phyloP scores from a whole-genome alignment of 768 basidiomycete genomes.

The Ramaria rubella region DNA sequence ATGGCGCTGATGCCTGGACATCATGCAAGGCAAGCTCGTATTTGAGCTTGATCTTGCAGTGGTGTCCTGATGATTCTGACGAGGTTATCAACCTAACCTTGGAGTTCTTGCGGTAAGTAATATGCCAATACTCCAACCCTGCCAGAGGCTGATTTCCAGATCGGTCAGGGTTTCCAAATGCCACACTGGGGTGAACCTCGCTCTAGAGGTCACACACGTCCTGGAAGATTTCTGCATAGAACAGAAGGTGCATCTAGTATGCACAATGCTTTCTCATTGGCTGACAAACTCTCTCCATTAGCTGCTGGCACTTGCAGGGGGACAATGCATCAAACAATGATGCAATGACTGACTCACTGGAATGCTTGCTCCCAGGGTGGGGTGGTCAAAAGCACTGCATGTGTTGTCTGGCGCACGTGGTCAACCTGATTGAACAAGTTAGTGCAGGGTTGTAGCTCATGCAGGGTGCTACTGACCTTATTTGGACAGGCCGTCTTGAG shows the following conservation, averaged over 20 bases:
- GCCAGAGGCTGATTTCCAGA: not conserved
- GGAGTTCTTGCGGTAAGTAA: not conserved
- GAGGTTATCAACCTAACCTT: not conserved
- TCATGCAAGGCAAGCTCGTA: not conserved
- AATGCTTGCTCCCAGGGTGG: not conserved
- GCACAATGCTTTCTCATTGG: not conserved
- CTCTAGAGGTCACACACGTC: not conserved
- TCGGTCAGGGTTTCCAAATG: not conserved
- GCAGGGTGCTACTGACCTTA: not conserved
- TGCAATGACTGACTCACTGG: not conserved
- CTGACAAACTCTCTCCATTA: not conserved
- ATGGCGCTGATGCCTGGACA: not conserved
- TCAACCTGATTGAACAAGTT: not conserved
- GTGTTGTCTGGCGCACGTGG: not conserved
- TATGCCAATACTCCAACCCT: not conserved
- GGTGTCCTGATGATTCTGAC: not conserved
- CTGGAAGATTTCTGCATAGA: not conserved
- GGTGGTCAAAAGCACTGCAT: too few species aligned
- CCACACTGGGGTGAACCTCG: not conserved
- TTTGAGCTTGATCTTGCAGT: not conserved
- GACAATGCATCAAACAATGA: not conserved
- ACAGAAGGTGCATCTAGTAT: not conserved
- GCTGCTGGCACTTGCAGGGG: not conserved
- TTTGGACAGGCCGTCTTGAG: not conserved
- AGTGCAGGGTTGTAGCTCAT: not conserved